Conservation (phyloP, 345 rosid species). For the Xanthoceras sorbifolium region DNA sequence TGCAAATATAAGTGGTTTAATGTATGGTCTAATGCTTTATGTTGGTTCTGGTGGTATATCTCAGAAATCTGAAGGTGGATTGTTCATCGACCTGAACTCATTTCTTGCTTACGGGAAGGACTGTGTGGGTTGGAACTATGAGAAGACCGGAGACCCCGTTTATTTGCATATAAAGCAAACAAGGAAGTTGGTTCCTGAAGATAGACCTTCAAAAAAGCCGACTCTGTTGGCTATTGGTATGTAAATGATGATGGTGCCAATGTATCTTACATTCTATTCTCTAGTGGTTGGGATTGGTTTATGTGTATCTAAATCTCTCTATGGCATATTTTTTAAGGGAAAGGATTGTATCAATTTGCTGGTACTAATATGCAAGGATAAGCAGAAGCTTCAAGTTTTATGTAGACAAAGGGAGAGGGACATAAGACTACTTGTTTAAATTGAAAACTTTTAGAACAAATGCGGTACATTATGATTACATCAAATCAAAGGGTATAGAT, state of each 20-base stretch:
- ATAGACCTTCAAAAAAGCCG: constrained; percentile 88
- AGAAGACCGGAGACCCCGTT: constrained; percentile 89
- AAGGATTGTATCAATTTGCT: background rate
- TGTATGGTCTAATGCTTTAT: background rate
- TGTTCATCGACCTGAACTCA: constrained; percentile 83
- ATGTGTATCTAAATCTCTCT: background rate
- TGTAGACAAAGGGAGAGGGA: background rate
- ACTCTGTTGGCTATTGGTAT: constrained; percentile 91
- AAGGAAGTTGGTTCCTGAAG: constrained; percentile 70
- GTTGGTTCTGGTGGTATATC: constrained; percentile 28
- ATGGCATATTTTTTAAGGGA: background rate
- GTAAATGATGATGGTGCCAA: background rate
- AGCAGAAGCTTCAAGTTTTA: background rate
- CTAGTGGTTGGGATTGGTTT: background rate
- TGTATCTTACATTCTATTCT: background rate
- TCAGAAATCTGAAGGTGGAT: constrained; percentile 93
- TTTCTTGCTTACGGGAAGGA: constrained; percentile 96
- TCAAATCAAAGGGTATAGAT: background rate
- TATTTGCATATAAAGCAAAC: constrained; percentile 87
- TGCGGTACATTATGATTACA: background rate
- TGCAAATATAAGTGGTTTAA: background rate
- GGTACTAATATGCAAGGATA: background rate
- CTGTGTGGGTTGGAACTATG: constrained; percentile 78
- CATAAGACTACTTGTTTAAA: background rate
- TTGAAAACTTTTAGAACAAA: background rate